These are phyloP conservation scores for Hirschioporus abietinus DNA, from an alignment of 768 basidiomycete genomes.

Conservation along the genomic window DNA sequence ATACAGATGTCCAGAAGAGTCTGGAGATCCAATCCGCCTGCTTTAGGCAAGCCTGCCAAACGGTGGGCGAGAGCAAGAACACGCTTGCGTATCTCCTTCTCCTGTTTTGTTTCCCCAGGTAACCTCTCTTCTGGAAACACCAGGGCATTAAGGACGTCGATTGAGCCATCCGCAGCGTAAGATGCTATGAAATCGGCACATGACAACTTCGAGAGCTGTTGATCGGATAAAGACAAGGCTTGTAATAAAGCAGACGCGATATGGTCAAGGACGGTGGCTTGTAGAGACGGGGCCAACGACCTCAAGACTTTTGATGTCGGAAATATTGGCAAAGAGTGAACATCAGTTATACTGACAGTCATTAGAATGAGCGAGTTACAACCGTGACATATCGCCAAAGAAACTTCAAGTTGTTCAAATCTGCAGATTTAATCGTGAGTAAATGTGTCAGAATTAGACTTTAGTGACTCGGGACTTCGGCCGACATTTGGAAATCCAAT, in stretches of 20 bases:
- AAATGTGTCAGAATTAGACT: background rate
- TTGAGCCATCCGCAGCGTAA: constrained; percentile 54
- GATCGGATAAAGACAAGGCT: background rate
- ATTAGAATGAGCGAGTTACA: background rate
- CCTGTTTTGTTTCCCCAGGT: constrained; percentile 27
- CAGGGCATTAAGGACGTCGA: constrained; percentile 44
- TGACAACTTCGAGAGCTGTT: background rate
- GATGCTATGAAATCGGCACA: constrained; percentile 43
- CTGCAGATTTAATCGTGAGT: background rate
- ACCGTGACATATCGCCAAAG: too few species aligned
- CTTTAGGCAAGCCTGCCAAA: constrained; percentile 22
- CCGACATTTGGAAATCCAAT: background rate
- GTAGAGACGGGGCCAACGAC: background rate
- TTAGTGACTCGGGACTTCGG: background rate
- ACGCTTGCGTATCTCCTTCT: constrained; percentile 41
- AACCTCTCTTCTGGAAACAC: constrained; percentile 44
- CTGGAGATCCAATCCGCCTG: constrained; percentile 40
- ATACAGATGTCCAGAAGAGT: constrained; percentile 61
- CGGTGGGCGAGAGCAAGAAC: constrained; percentile 54
- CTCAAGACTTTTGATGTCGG: background rate
- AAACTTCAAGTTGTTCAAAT: too few species aligned
- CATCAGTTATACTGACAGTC: background rate
- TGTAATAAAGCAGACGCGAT: background rate
- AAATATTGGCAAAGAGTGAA: constrained; percentile 1
- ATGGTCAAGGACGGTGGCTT: background rate